Conservation (phyloP, 2,329 filamentous ascomycete species). For the Hirsutella rhossiliensis region DNA sequence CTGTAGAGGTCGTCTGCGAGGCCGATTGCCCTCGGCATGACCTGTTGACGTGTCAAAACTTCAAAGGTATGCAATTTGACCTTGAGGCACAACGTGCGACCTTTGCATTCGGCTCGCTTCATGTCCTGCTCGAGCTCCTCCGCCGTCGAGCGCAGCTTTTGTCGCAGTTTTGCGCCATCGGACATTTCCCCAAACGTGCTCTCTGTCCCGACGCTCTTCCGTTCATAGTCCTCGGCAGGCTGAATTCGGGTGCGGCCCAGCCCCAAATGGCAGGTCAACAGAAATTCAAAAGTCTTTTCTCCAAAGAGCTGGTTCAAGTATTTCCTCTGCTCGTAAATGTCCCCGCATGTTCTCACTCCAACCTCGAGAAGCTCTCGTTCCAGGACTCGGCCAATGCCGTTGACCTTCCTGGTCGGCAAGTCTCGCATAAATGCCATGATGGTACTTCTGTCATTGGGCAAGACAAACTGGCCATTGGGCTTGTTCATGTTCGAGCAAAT, state of each 20-base stretch:
- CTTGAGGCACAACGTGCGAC: slow-evolving; percentile 83
- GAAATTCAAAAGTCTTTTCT: slow-evolving; percentile 79
- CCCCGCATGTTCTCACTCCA: slow-evolving; percentile 77
- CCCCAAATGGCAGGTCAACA: slow-evolving; percentile 75
- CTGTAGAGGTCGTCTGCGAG: slow-evolving; percentile 74
- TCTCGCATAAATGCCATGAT: slow-evolving; percentile 81
- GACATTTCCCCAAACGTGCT: slow-evolving; percentile 78
- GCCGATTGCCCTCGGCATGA: slow-evolving; percentile 59
- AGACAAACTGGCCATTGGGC: slow-evolving; percentile 79
- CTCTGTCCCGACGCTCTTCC: slow-evolving; percentile 91
- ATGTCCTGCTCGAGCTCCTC: slow-evolving; percentile 83
- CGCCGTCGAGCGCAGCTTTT: slow-evolving; percentile 69
- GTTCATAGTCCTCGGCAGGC: slow-evolving; percentile 77
- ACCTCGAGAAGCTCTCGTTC: slow-evolving; percentile 84
- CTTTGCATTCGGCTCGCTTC: slow-evolving; percentile 67
- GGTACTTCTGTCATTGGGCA: slow-evolving; percentile 57
- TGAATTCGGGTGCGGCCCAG: slow-evolving; percentile 76
- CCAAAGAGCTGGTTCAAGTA: slow-evolving; percentile 72
- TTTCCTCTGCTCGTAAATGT: slow-evolving; percentile 68
- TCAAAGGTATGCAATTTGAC: slow-evolving; percentile 92
- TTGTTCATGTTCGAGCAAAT: slow-evolving; percentile 95
- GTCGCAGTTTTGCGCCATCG: slow-evolving; percentile 53
- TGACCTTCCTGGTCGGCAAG: slow-evolving; percentile 80
- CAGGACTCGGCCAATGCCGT: slow-evolving; percentile 87
- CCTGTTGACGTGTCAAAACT: slow-evolving; percentile 71